Percentiles rank a stretch among this genome's conserved stretches.
Evolutionary conservation across 2,329 filamentous ascomycete species (phyloP).

Genomic region (Epichloe sibirici): DNA sequence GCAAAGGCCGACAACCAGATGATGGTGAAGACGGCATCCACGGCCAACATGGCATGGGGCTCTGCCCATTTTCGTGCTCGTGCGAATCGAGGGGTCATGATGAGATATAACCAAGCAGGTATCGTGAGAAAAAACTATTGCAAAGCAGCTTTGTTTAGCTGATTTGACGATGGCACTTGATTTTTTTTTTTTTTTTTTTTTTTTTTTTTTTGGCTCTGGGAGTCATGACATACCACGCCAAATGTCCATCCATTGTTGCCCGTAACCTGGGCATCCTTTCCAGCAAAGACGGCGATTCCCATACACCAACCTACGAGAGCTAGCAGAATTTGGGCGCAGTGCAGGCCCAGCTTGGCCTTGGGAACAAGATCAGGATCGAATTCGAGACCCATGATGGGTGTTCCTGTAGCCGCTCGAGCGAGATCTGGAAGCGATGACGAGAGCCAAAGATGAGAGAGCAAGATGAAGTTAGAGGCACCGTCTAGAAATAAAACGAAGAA

Average conservation of each 20-base stretch:
- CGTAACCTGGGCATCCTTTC: constrained; percentile 34
- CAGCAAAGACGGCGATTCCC: constrained; percentile 46
- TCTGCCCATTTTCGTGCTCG: constrained; percentile 50
- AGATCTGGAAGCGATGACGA: not conserved
- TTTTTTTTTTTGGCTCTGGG: not conserved
- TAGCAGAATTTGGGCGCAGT: constrained; percentile 41
- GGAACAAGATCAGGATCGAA: constrained; percentile 43
- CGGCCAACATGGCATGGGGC: constrained; percentile 46
- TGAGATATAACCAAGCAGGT: constrained; percentile 52
- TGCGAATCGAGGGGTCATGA: constrained; percentile 51
- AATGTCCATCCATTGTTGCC: constrained; percentile 53
- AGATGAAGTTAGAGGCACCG: no score
- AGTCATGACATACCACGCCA: constrained; percentile 38
- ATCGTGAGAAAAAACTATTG: constrained; percentile 51
- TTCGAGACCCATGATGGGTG: constrained; percentile 32
- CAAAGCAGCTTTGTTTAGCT: not conserved
- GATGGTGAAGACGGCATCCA: constrained; percentile 46
- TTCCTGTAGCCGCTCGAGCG: not conserved
- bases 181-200: not conserved
- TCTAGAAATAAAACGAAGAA: not conserved
- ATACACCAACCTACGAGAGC: constrained; percentile 45
- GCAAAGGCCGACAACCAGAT: constrained; percentile 58
- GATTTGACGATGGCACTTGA: not conserved
- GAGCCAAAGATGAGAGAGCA: no score
- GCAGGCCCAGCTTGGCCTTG: constrained; percentile 43